Conservation (phyloP, 2,329 filamentous ascomycete genomes). For the Leptographium flavum region DNA sequence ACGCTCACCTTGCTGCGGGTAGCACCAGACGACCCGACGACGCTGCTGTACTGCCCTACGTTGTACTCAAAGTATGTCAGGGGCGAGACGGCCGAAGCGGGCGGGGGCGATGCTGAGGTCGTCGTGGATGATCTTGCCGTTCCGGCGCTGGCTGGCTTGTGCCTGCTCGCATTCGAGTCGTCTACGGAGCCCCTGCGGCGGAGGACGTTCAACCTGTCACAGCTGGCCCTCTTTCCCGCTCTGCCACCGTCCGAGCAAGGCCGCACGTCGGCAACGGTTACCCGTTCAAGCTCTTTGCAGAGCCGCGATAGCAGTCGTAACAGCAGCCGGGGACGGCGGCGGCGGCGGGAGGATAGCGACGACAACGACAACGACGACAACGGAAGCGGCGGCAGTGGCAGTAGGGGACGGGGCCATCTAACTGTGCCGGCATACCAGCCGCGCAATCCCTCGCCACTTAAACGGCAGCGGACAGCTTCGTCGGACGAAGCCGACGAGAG, state of each 20-base stretch:
- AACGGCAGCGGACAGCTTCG: slow-evolving; percentile 2
- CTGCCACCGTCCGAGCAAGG: not conserved
- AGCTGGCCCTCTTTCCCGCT: slow-evolving; percentile 1
- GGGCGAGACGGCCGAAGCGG: not conserved
- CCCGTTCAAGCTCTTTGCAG: not conserved
- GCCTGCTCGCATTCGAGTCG: slow-evolving; percentile 4
- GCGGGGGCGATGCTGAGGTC: not conserved
- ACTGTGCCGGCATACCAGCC: not conserved
- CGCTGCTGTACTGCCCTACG: not conserved
- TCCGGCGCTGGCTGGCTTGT: not conserved
- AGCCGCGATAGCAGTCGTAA: not conserved
- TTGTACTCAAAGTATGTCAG: not conserved
- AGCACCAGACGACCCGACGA: not conserved
- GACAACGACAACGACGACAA: not conserved
- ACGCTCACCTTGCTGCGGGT: not conserved
- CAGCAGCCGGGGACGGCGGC: not conserved
- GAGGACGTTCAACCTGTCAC: not conserved
- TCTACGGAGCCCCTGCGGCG: not conserved
- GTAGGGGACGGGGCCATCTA: not conserved
- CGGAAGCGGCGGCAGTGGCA: not conserved
- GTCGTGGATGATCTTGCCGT: not conserved
- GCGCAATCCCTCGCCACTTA: not conserved
- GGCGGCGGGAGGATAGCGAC: not conserved
- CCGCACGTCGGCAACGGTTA: not conserved
- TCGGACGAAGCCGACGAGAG: not conserved